phyloP scores from a whole-genome alignment of 2,329 filamentous ascomycete genomes.

The Sporothrix protearum region DNA sequence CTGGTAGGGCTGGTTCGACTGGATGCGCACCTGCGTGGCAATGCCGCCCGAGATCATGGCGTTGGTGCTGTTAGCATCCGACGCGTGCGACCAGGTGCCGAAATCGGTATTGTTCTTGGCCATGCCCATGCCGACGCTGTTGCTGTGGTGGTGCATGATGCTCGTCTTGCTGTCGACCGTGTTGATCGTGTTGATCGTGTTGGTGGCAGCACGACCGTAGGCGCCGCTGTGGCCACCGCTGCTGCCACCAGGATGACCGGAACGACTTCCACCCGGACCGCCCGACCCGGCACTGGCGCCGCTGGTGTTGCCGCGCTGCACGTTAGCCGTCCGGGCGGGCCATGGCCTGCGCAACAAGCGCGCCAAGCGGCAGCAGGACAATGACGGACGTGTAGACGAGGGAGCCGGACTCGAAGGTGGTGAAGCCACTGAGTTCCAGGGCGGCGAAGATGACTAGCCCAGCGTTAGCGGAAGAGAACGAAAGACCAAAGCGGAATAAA shows the following conservation, averaged over 20 bases:
- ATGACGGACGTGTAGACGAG: conserved; percentile 49
- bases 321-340: conserved; percentile 1
- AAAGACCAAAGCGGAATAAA: too few relatives aligned
- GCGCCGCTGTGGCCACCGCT: conserved; percentile 5
- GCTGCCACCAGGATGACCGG: conserved; percentile 1
- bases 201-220: conserved; percentile 15
- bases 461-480: too few relatives aligned
- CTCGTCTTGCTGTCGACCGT: conserved; percentile 18
- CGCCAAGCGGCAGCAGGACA: conserved; percentile 51
- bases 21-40: conserved; percentile 22
- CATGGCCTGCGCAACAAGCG: conserved; percentile 49
- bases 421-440: conserved; percentile 43
- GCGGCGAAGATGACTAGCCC: conserved; percentile 49
- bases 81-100: conserved; percentile 22
- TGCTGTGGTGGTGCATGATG: not conserved
- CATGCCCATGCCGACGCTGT: not conserved
- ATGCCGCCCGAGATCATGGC: conserved; percentile 10
- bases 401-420: conserved; percentile 49
- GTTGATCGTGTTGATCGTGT: not conserved
- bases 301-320: not conserved
- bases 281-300: conserved; percentile 1
- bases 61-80: conserved; percentile 17
- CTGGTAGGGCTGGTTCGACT: conserved; percentile 16
- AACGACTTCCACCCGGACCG: not conserved
- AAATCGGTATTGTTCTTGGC: not conserved